A percentile compares a stretch with the other conserved stretches of the same genome.
These are phyloP conservation scores for Candida pseudofarinosa DNA, from an alignment of 805 yeast genomes.

Conservation along the genomic window DNA sequence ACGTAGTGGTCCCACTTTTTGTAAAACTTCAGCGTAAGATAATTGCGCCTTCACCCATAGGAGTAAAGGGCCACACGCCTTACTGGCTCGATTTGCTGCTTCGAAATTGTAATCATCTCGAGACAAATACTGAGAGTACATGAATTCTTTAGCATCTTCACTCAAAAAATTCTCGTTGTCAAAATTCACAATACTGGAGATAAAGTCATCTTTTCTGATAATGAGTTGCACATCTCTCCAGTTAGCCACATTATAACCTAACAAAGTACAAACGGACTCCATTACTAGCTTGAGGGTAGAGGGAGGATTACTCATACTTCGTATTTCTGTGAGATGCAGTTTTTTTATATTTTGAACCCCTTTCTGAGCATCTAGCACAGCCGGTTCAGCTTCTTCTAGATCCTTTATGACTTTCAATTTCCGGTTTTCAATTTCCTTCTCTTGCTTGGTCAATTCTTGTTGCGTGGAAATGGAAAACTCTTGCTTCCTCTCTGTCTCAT, in stretches of 20 bases:
- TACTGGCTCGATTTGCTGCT: slow-evolving; percentile 81
- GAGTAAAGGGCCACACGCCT: slow-evolving; percentile 89
- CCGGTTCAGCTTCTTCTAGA: slow-evolving; percentile 77
- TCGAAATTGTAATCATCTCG: slow-evolving; percentile 65
- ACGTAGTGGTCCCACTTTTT: slow-evolving; percentile 68
- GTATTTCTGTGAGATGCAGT: slow-evolving; percentile 82
- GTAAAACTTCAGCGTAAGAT: slow-evolving; percentile 66
- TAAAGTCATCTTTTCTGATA: slow-evolving; percentile 85
- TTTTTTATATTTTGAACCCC: slow-evolving; percentile 93
- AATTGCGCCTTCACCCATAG: slow-evolving; percentile 90
- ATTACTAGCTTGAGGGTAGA: slow-evolving; percentile 76
- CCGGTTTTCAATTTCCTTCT: slow-evolving; percentile 52
- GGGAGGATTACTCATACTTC: slow-evolving; percentile 91
- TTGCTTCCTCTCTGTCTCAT: slow-evolving; percentile 86
- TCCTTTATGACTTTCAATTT: slow-evolving; percentile 55
- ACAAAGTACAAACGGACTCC: slow-evolving; percentile 81
- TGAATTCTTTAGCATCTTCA: slow-evolving; percentile 44
- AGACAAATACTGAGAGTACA: slow-evolving; percentile 59
- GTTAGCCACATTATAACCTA: slow-evolving; percentile 60
- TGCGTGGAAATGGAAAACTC: slow-evolving; percentile 81
- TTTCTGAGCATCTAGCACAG: slow-evolving; percentile 74
- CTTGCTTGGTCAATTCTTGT: slow-evolving; percentile 64
- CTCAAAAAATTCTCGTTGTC: slow-evolving; percentile 59
- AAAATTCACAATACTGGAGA: slow-evolving; percentile 72
- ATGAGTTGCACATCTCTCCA: slow-evolving; percentile 85